A percentile compares a stretch with the other conserved stretches of the same genome.
phyloP scores from a whole-genome alignment of 1,139 yeast species.

The Kodamaea suecica region DNA sequence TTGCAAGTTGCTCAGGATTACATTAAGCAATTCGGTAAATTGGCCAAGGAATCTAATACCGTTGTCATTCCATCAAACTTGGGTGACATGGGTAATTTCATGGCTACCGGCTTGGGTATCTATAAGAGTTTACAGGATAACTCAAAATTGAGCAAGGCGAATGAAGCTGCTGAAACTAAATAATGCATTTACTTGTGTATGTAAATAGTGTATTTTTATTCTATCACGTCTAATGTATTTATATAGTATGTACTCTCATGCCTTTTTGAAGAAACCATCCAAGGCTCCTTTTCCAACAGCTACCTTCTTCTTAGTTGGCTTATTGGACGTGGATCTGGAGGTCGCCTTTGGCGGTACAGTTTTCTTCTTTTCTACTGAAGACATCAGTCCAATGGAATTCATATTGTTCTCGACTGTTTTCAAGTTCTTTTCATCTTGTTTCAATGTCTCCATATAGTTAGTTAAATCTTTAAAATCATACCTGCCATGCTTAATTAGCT shows the following conservation, averaged over 20 bases:
- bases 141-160: background rate
- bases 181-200: too few relatives aligned
- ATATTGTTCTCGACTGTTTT: conserved; percentile 37
- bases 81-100: conserved; percentile 70
- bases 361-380: conserved; percentile 16
- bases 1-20: conserved; percentile 82
- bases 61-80: conserved; percentile 73
- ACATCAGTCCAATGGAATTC: conserved; percentile 25
- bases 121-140: conserved; percentile 48
- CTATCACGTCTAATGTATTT: background rate
- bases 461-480: conserved; percentile 31
- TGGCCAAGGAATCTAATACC: conserved; percentile 80
- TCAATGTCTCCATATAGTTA: conserved; percentile 27
- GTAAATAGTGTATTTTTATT: conserved; percentile 2
- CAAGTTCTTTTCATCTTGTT: conserved; percentile 24
- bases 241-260: conserved; percentile 12
- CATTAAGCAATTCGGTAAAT: conserved; percentile 74
- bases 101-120: conserved; percentile 75
- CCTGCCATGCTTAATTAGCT: conserved; percentile 12
- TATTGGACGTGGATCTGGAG: too few relatives aligned
- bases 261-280: conserved; percentile 55
- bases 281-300: conserved; percentile 59
- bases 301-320: conserved; percentile 29
- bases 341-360: too few relatives aligned
- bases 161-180: too few relatives aligned